Base-by-base conservation (phyloP, 1,284 basidiomycete species). In the Cutaneotrichosporon cyanovorans region DNA sequence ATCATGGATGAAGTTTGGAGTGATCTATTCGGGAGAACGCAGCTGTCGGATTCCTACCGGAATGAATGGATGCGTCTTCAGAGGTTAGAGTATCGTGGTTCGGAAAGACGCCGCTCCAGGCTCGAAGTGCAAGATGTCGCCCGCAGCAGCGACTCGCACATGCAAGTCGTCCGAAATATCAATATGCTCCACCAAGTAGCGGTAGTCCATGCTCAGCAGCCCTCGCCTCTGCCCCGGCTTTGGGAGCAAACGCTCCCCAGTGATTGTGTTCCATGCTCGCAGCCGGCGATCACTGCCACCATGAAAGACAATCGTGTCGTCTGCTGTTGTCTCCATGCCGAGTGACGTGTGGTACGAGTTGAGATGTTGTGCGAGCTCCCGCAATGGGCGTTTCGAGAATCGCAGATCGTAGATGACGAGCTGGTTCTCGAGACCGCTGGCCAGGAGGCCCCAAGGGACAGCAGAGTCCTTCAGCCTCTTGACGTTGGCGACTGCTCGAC, bases 391-490 rank as follows among this genome's bases (percentile, higher is more conserved):
- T 15, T 40, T 23, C 5, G 51, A 42, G 37, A 55, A 69, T 18
- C 67, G 54, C n/a, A 59, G 47, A 46, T 69, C 67, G 32, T 59
- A 69, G 5, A 69, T 42, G 20, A 60, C 34, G 35, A 69, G 42
- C 60, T 69, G 45, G 47, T 64, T 38, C 22, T 50, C 50, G 50
- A 69, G 50, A 2, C 59, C 66, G 35, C 61, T 61, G 7, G 57
- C 62, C 2, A 59, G 47, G 19, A 68, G 28, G n/a, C 67, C 67
- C 55, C 53, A 69, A 10, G 67, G 67, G 1, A 66, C 65, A 0
- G 61, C 65, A 8, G 51, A 55, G 50, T 68, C 67, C 18, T 54
- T 42, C 32, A 69, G 47, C 14, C 62, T 41, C 51, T 58, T 59
- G 4, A 69, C 57, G 1, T 59, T 62, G 4, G 65, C 58, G 2